Evolutionary conservation across 140 eudicot species (phyloP).

Genomic region (Cichorium intybus): DNA sequence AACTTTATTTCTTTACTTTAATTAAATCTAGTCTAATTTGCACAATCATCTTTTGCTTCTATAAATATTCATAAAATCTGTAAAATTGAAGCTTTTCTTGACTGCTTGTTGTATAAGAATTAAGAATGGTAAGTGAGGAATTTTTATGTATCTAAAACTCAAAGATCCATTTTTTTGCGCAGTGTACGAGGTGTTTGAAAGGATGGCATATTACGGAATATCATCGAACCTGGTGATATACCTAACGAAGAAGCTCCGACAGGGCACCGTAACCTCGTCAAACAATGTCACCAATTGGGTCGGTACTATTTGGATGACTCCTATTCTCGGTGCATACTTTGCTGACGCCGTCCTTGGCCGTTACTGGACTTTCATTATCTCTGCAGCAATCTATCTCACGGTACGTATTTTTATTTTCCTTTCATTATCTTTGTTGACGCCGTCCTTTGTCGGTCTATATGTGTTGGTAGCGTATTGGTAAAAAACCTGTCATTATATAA

Average conservation of each 20-base stretch:
- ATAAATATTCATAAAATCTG: too few species aligned
- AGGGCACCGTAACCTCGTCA: constrained; percentile 68
- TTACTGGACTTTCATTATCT: constrained; percentile 78
- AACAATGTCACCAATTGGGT: constrained; percentile 90
- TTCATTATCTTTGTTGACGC: too few species aligned
- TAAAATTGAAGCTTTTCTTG: too few species aligned
- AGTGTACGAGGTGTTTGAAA: constrained; percentile 82
- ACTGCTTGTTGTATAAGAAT: too few species aligned
- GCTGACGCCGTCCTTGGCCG: constrained; percentile 91
- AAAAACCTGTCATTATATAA: too few species aligned
- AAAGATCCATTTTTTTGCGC: too few species aligned
- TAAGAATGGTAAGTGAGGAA: too few species aligned
- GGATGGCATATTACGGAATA: constrained; percentile 91
- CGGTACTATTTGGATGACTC: constrained; percentile 88
- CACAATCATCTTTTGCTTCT: too few species aligned
- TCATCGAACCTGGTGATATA: constrained; percentile 74
- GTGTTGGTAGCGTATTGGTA: too few species aligned
- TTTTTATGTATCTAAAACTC: too few species aligned
- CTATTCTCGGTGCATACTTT: constrained; percentile 77
- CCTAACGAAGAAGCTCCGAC: constrained; percentile 62
- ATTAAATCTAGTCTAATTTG: not conserved
- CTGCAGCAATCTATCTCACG: constrained; percentile 57
- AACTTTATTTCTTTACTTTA: not conserved
- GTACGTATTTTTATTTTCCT: constrained; percentile 31
- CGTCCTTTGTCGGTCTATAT: too few species aligned